phyloP scores from a whole-genome alignment of 2,329 filamentous ascomycete genomes.

The Xylaria sp. region DNA sequence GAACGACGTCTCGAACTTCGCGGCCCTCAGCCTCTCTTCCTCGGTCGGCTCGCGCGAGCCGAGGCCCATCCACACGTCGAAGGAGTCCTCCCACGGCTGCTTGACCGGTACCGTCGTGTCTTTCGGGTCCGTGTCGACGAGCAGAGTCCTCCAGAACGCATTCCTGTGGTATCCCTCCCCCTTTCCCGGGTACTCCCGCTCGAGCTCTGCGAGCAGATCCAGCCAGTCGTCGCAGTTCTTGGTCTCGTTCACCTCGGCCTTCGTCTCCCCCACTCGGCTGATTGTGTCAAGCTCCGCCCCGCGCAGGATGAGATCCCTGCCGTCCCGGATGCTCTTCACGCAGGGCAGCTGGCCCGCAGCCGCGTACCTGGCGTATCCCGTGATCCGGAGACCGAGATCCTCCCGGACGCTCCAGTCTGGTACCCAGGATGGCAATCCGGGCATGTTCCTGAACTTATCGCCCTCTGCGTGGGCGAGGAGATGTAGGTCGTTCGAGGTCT shows the following conservation, averaged over 20 bases:
- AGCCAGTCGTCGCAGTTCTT: constrained; percentile 21
- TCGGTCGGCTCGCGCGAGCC: constrained; percentile 5
- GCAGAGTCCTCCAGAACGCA: constrained; percentile 26
- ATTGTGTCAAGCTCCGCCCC: constrained; percentile 23
- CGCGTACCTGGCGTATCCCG: constrained; percentile 21
- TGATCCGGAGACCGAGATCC: constrained; percentile 25
- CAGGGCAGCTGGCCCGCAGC: constrained; percentile 21
- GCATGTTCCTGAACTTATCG: constrained; percentile 7
- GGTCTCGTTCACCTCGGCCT: constrained; percentile 17
- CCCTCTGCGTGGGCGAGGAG: constrained; percentile 28
- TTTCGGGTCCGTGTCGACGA: constrained; percentile 20
- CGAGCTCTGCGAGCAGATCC: constrained; percentile 15
- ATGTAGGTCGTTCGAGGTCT: constrained; percentile 16
- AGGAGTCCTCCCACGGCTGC: constrained; percentile 21
- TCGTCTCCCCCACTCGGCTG: constrained; percentile 21
- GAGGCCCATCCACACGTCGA: constrained; percentile 22
- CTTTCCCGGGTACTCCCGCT: constrained; percentile 17
- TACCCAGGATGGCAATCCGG: constrained; percentile 23
- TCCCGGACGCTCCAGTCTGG: constrained; percentile 26
- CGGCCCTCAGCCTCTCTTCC: constrained; percentile 12
- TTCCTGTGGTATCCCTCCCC: constrained; percentile 19
- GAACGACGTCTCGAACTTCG: constrained; percentile 24
- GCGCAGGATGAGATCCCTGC: constrained; percentile 3
- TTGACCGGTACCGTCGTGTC: constrained; percentile 15
- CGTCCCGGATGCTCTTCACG: constrained; percentile 7